Evolutionary conservation across 2,329 filamentous ascomycete genomes (phyloP), one percentile per base, ranked within the genome.

Genomic region (Rutstroemia sp.): DNA sequence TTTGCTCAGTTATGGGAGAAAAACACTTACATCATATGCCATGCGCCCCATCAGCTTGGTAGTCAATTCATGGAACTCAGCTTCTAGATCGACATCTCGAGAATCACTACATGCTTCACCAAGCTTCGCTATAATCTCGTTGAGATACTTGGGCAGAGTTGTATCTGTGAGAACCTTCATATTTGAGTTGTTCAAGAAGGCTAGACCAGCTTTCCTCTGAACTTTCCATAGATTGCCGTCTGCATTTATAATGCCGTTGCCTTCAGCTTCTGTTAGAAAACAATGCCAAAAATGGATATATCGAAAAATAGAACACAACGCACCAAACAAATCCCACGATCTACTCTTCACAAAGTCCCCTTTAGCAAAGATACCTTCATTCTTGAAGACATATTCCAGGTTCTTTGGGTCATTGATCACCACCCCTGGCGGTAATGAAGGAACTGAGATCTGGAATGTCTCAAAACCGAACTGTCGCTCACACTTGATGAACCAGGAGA

Each of bases 1-100:
- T 25, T 4, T 16, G 7, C 5, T 4, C 4, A 21, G 34, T 30
- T 5, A 3, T 30, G 39, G 37, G 16, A 16, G 49, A 18, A 12
- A 25, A 2, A 38, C 30, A 42, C 57, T 62, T 67, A 75, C 77
- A 65, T 83, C 79, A 62, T 86, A 87, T 14, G 83, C 83, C 79
- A 86, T 83, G 59, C 77, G 77, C n/a, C 83, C 83, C 79, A 87
- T 85, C 23, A 86, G 66, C 57, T 81, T 76, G 21, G 82, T 86
- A 1, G 83, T 87, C 47, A 86, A 77, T 65, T 85, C 82, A 53
- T 83, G 80, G 47, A 86, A 79, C 2, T 82, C 71, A n/a, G 71
- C 72, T 62, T 86, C 81, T 49, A 87, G 67, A 64, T 87, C 80
- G 1, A 84, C 70, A 0, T 71, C 58, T 1, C 58, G 62, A 4